Evolutionary conservation across 768 basidiomycete species (phyloP).

Genomic region (Boletus subparvulus): DNA sequence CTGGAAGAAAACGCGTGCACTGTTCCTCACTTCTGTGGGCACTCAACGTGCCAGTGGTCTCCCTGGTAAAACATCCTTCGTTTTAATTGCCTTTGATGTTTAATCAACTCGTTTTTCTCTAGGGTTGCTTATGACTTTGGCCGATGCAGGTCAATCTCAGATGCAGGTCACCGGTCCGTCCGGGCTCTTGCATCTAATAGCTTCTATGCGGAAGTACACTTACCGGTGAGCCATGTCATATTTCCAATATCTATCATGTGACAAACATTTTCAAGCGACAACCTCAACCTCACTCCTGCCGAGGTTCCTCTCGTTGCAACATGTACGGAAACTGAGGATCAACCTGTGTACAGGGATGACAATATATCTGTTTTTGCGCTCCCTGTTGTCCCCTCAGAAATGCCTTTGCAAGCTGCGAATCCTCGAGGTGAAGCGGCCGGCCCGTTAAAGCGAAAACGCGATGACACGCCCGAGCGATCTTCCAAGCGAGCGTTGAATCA

Average conservation of each 20-base stretch:
- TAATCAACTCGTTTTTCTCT: neutral
- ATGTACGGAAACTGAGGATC: constrained; percentile 23
- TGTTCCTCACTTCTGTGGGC: constrained; percentile 72
- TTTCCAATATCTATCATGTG: neutral
- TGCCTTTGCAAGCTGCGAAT: neutral
- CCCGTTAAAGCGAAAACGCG: constrained; percentile 45
- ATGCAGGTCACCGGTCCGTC: constrained; percentile 70
- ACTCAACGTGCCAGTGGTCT: constrained; percentile 69
- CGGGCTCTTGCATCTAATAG: constrained; percentile 68
- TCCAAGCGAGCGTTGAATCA: constrained; percentile 34
- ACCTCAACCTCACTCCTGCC: constrained; percentile 44
- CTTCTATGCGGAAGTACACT: constrained; percentile 66
- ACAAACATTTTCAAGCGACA: constrained; percentile 40
- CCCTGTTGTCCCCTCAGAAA: constrained; percentile 40
- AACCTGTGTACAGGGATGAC: constrained; percentile 58
- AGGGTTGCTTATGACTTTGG: constrained; percentile 80
- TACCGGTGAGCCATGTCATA: constrained; percentile 48
- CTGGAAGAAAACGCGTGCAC: constrained; percentile 62
- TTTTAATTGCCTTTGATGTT: neutral
- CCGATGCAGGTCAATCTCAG: constrained; percentile 61
- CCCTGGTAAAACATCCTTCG: constrained; percentile 50
- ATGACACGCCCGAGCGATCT: constrained; percentile 37
- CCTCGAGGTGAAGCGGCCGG: neutral
- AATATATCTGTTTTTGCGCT: constrained; percentile 66
- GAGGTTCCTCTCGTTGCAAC: constrained; percentile 39